These are phyloP conservation scores for Staphylotrichum longicolle DNA, from an alignment of 495 filamentous ascomycete species.

Conservation along the genomic window DNA sequence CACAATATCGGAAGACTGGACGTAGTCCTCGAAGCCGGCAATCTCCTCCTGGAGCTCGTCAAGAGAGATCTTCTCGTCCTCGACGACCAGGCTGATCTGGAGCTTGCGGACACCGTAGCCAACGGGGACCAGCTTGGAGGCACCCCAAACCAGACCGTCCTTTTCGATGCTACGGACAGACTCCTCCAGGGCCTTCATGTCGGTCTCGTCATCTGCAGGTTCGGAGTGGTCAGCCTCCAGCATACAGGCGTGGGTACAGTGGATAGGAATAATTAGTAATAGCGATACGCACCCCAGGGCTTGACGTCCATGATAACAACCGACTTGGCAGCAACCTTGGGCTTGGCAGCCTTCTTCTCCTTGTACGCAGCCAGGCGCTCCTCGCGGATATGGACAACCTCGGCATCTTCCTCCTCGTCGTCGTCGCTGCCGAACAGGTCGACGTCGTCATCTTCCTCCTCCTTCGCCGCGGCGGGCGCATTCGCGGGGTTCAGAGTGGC, in stretches of 20 bases:
- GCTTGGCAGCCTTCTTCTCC: slow-evolving; percentile 93
- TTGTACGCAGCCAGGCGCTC: slow-evolving; percentile 88
- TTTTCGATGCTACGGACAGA: slow-evolving; percentile 82
- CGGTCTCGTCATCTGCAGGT: slow-evolving; percentile 77
- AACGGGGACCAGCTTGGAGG: slow-evolving; percentile 81
- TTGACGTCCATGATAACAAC: slow-evolving; percentile 95
- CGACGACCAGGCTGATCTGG: slow-evolving; percentile 95
- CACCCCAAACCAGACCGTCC: slow-evolving; percentile 96
- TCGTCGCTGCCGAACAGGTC: slow-evolving; percentile 88
- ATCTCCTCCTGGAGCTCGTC: slow-evolving; percentile 86
- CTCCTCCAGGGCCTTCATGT: slow-evolving; percentile 76
- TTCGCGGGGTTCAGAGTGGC: slow-evolving; percentile 80
- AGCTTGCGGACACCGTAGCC: slow-evolving; percentile 99
- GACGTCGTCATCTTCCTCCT: slow-evolving; percentile 62
- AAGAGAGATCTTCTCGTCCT: slow-evolving; percentile 92
- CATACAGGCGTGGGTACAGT: neutral
- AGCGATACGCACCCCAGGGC: slow-evolving; percentile 81
- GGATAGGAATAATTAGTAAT: neutral
- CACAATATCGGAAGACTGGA: slow-evolving; percentile 90
- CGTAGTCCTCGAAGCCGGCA: slow-evolving; percentile 82
- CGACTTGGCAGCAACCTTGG: slow-evolving; percentile 90
- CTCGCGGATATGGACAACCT: slow-evolving; percentile 76
- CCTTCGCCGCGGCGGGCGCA: slow-evolving; percentile 60
- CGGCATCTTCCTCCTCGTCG: slow-evolving; percentile 82
- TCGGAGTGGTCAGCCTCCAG: neutral